Evolutionary conservation across 306 rosid species (phyloP).

Genomic region (Pyrus betulifolia): DNA sequence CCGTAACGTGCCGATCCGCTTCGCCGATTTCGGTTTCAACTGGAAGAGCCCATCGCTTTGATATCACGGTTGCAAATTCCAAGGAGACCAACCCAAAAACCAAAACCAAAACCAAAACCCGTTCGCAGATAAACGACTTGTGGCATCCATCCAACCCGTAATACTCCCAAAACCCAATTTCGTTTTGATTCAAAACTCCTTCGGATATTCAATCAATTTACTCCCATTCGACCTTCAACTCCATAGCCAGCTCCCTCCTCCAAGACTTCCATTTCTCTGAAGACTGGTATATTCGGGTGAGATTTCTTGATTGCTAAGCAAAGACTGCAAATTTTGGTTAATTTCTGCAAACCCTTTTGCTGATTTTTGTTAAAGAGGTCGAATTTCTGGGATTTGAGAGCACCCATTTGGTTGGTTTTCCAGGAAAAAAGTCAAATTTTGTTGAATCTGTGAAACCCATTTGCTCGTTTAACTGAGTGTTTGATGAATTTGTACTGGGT

Average conservation of each 20-base stretch:
- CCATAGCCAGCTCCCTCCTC: neutral
- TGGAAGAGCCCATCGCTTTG: too few relatives aligned
- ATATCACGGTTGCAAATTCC: too few relatives aligned
- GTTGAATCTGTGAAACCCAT: slow-evolving; percentile 15
- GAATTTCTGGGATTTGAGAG: slow-evolving; percentile 2
- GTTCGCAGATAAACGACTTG: slow-evolving; percentile 23
- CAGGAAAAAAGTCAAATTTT: neutral
- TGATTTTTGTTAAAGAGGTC: neutral
- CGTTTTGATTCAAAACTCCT: slow-evolving; percentile 20
- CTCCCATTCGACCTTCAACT: slow-evolving; percentile 6
- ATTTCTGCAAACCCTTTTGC: slow-evolving; percentile 18
- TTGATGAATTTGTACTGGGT: slow-evolving; percentile 5
- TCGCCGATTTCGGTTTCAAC: too few relatives aligned
- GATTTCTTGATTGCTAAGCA: slow-evolving; percentile 11
- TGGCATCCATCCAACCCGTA: slow-evolving; percentile 33
- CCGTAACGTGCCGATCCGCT: too few relatives aligned
- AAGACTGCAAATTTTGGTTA: neutral
- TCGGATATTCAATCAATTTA: neutral
- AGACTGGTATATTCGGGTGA: slow-evolving; percentile 7
- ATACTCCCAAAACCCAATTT: slow-evolving; percentile 16
- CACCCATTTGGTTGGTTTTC: slow-evolving; percentile 26
- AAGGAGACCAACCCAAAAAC: neutral
- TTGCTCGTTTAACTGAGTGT: slow-evolving; percentile 4
- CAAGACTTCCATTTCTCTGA: slow-evolving; percentile 7
- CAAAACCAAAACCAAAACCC: neutral